A percentile compares a stretch with the other conserved stretches of the same genome.
Evolutionary conservation across 371 early-diverging fungal species (phyloP).

Genomic region (Actinomortierella ambigua): DNA sequence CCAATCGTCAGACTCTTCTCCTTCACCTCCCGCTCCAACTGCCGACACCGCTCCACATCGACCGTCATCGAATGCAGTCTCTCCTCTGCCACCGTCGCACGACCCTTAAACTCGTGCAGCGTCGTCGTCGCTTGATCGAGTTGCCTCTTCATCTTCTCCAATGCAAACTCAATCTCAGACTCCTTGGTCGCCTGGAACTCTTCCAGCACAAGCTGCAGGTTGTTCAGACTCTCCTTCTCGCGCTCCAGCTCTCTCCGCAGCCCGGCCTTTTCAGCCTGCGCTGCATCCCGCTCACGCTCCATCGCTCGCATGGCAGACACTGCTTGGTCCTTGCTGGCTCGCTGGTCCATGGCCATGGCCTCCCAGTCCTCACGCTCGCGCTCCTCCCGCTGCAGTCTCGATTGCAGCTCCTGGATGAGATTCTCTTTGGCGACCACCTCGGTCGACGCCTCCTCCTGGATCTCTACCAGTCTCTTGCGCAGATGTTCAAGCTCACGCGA

Average conservation of each 20-base stretch:
- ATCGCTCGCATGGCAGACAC: conserved; percentile 61
- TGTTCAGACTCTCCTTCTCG: conserved; percentile 68
- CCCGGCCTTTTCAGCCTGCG: conserved; percentile 56
- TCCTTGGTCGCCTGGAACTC: conserved; percentile 86
- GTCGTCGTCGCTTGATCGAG: conserved; percentile 55
- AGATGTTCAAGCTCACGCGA: conserved; percentile 49
- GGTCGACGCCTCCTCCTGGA: conserved; percentile 58
- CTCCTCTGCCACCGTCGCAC: conserved; percentile 66
- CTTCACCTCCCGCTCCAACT: conserved; percentile 73
- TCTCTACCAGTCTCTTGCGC: conserved; percentile 52
- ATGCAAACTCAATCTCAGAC: conserved; percentile 77
- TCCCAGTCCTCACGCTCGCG: conserved; percentile 71
- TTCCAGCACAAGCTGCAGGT: conserved; percentile 86
- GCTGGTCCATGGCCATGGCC: conserved; percentile 58
- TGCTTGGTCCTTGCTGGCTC: conserved; percentile 59
- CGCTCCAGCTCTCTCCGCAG: conserved; percentile 65
- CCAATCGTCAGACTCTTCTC: conserved; percentile 80
- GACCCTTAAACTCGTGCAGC: conserved; percentile 61
- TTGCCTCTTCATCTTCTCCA: conserved; percentile 70
- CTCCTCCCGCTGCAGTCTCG: conserved; percentile 58
- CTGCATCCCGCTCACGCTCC: conserved; percentile 64
- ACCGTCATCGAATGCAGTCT: conserved; percentile 58
- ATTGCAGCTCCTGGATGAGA: conserved; percentile 50
- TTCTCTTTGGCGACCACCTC: conserved; percentile 54
- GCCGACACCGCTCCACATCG: conserved; percentile 63